phyloP scores from a whole-genome alignment of 805 yeast genomes.

The Saturnispora diversa region DNA sequence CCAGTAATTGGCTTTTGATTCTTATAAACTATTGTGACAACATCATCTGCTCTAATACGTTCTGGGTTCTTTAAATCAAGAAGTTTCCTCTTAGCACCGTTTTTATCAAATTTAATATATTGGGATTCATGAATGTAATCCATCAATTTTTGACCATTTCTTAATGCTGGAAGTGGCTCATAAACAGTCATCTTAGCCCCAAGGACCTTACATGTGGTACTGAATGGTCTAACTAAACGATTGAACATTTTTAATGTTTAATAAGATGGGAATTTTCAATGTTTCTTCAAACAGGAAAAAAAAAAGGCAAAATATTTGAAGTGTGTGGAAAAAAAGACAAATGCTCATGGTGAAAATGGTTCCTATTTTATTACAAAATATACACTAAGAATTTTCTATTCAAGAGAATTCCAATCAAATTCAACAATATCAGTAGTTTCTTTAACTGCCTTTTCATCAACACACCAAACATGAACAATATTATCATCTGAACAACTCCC shows the following conservation, averaged over 20 bases:
- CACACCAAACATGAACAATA: slow-evolving; percentile 53
- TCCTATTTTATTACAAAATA: not conserved
- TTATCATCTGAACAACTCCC: slow-evolving; percentile 59
- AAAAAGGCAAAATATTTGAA: not conserved
- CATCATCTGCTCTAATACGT: slow-evolving; percentile 70
- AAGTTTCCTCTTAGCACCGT: slow-evolving; percentile 55
- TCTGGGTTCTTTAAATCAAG: slow-evolving; percentile 40
- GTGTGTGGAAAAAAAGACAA: not conserved
- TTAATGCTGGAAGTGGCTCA: slow-evolving; percentile 42
- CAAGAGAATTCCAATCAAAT: slow-evolving; percentile 5
- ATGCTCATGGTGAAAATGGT: not conserved
- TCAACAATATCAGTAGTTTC: slow-evolving; percentile 15
- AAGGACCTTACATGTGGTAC: slow-evolving; percentile 1
- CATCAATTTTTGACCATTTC: slow-evolving; percentile 40
- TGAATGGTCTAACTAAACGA: slow-evolving; percentile 10
- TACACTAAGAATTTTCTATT: not conserved
- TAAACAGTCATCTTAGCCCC: slow-evolving; percentile 30
- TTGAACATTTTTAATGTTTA: slow-evolving; percentile 1
- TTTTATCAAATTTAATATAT: slow-evolving; percentile 56
- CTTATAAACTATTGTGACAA: slow-evolving; percentile 64
- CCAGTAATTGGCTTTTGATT: slow-evolving; percentile 68
- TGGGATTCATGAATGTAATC: slow-evolving; percentile 43
- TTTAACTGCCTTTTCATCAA: slow-evolving; percentile 29
- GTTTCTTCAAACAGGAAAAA: too few species aligned
- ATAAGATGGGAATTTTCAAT: too few species aligned